Evolutionary conservation across 129 eudicot genomes (phyloP).

Genomic region (Calendula officinalis): DNA sequence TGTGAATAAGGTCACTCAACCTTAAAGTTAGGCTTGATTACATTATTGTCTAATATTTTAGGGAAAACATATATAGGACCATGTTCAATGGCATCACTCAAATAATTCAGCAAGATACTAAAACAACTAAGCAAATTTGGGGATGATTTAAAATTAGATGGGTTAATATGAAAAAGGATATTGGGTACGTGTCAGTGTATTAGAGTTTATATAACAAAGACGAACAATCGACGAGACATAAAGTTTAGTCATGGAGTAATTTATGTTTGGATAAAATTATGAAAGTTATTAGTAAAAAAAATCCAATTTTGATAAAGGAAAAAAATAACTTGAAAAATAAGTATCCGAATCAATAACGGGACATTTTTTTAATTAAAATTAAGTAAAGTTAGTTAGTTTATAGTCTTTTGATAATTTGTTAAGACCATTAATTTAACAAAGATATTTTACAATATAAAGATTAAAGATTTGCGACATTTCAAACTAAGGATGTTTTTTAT

Average conservation of each 20-base stretch:
- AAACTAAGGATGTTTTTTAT: too few relatives aligned
- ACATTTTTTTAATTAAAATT: too few relatives aligned
- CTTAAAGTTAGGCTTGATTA: conserved; percentile 32
- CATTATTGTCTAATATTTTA: conserved; percentile 33
- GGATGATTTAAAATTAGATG: background rate
- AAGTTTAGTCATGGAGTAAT: background rate
- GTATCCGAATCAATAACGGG: too few relatives aligned
- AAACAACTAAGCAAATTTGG: background rate
- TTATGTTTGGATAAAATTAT: too few relatives aligned
- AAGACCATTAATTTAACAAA: too few relatives aligned
- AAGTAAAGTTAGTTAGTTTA: too few relatives aligned
- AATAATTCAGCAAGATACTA: conserved; percentile 20
- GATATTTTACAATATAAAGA: too few relatives aligned
- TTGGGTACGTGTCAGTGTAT: conserved; percentile 8
- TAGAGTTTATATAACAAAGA: background rate
- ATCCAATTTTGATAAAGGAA: too few relatives aligned
- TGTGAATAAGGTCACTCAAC: conserved; percentile 39
- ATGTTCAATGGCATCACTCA: conserved; percentile 23
- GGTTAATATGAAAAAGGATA: conserved; percentile 1
- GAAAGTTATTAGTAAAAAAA: too few relatives aligned
- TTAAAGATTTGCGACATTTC: too few relatives aligned
- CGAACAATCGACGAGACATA: background rate
- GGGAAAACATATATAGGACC: conserved; percentile 18
- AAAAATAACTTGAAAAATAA: too few relatives aligned
- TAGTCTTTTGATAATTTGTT: too few relatives aligned